Evolutionary conservation across 2,329 filamentous ascomycete genomes (phyloP).

Genomic region (Scedosporium apiospermum): DNA sequence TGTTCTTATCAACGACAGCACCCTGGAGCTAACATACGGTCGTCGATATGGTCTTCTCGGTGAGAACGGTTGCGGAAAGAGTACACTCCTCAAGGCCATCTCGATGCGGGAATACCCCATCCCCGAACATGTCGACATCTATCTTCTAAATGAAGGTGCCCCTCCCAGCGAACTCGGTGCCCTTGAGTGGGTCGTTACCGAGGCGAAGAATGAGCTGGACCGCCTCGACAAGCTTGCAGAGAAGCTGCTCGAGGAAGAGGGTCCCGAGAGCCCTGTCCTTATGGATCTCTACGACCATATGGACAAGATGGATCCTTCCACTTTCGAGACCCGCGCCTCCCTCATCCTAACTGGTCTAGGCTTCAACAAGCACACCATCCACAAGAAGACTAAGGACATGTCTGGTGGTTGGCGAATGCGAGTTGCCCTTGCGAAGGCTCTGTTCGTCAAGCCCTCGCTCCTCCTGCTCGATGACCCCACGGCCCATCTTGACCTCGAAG

Average conservation of each 20-base stretch:
- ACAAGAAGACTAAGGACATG: conserved; percentile 99
- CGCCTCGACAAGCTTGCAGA: conserved; percentile 83
- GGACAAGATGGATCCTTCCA: conserved; percentile 97
- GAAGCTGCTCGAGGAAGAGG: conserved; percentile 81
- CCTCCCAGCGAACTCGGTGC: conserved; percentile 82
- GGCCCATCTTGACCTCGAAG: conserved; percentile 97
- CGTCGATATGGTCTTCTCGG: conserved; percentile 90
- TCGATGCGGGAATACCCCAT: conserved; percentile 89
- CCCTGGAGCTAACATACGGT: conserved; percentile 84
- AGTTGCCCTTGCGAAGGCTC: conserved; percentile 91
- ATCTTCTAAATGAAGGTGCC: conserved; percentile 94
- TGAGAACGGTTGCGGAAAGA: conserved; percentile 99
- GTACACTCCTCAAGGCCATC: conserved; percentile 93
- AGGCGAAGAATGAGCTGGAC: conserved; percentile 88
- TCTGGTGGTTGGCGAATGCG: conserved; percentile 99
- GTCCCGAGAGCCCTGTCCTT: conserved; percentile 80
- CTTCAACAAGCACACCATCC: conserved; percentile 96
- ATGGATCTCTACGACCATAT: conserved; percentile 97
- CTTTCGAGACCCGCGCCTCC: conserved; percentile 89
- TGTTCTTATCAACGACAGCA: conserved; percentile 89
- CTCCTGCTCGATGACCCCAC: conserved; percentile 96
- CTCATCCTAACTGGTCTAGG: conserved; percentile 97
- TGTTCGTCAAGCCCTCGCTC: conserved; percentile 96
- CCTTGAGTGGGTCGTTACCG: conserved; percentile 91
- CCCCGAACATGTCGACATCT: conserved; percentile 94